Evolutionary conservation across 345 rosid genomes (phyloP), one percentile per base, ranked within the genome.

Genomic region (Eucalyptus regnans): DNA sequence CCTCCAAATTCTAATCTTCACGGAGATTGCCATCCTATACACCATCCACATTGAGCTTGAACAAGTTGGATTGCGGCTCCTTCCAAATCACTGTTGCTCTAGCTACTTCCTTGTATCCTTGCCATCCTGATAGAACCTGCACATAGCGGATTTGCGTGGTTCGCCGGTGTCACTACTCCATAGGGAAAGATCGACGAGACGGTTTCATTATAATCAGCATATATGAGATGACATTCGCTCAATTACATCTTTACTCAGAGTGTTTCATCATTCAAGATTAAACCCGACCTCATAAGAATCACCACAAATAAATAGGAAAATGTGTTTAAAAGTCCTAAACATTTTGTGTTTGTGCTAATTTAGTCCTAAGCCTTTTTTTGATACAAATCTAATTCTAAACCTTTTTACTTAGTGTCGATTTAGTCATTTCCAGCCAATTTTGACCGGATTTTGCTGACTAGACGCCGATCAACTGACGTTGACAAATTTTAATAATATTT

Each of bases 101-200:
- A n/a, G 76, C 37, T 14, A 16, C 76, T 64, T 64, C 71, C 71
- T n/a, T 4, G 31, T n/a, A n/a, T 13, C 37, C 71, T 64, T 64
- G 71, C 71, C 37, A 64, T 64, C 33, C 9, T 12, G 33, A 6
- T 31, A 31, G 33, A 4, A 31, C 6, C 43, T 4, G 11, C 43
- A 29, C 79, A 15, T 31, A 4, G 10, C 6, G 43, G 79, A 66
- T 33, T 66, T 31, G 37, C 0, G 7, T 31, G 41, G 10, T n/a
- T 64, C 0, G 10, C 37, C 5, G 9, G 37, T 14, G 0, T 64
- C 37, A 0, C 9, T 14, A n/a, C 41, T 15, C 41, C 5, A 8
- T 7, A 33, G 44, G 23, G 2, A 33, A 33, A 33, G 12, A 71
- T 18, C 2, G 25, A 71, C 1, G 13, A 71, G 46, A 37, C 1